These are phyloP conservation scores for Oxyria digyna DNA, from an alignment of 148 eudicot genomes.

Conservation along the genomic window DNA sequence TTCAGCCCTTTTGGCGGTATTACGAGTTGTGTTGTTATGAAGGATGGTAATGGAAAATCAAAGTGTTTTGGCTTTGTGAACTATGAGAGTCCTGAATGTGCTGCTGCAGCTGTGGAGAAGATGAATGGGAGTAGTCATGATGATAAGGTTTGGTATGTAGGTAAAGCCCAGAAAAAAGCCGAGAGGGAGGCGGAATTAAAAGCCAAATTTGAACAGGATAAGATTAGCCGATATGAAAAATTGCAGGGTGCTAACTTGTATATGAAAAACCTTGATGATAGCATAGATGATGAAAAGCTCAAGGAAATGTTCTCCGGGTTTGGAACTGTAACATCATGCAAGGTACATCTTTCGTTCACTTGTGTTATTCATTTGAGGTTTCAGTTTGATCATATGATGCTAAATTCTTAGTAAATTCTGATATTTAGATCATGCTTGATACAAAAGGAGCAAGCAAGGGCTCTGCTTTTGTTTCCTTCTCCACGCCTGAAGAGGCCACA, in stretches of 20 bases:
- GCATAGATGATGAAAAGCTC: conserved; percentile 38
- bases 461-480: conserved; percentile 7
- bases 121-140: conserved; percentile 31
- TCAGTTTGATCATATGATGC: not conserved
- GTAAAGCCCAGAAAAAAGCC: conserved; percentile 45
- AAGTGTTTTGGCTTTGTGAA: conserved; percentile 60
- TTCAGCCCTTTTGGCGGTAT: conserved; percentile 40
- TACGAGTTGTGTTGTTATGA: conserved; percentile 51
- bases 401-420: too few relatives aligned
- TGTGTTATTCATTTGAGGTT: not conserved
- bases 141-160: conserved; percentile 45
- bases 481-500: not conserved
- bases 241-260: conserved; percentile 51
- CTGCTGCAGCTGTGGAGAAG: conserved; percentile 40
- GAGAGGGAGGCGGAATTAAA: conserved; percentile 49
- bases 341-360: conserved; percentile 18
- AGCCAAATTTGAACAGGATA: conserved; percentile 34
- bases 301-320: conserved; percentile 43
- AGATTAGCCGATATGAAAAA: conserved; percentile 26
- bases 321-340: conserved; percentile 54
- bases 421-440: conserved; percentile 1
- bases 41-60: conserved; percentile 38
- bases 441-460: conserved; percentile 7
- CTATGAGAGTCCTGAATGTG: conserved; percentile 33
- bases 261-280: conserved; percentile 50